phyloP scores from a whole-genome alignment of 352 stramenopile genomes.

The Phytophthora megakarya region DNA sequence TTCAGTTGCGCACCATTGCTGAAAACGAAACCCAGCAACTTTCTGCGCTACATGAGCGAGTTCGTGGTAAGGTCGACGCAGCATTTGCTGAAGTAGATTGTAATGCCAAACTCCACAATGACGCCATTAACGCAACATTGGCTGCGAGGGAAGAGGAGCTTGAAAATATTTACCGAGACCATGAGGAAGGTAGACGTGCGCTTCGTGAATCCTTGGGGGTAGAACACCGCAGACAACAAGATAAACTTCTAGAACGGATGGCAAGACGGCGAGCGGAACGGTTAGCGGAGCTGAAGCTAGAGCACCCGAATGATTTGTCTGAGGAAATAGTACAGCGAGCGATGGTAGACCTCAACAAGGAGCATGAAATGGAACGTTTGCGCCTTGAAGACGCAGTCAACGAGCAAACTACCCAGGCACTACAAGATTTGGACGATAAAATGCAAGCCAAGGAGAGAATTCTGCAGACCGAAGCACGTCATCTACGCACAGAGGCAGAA shows the following conservation, averaged over 20 bases:
- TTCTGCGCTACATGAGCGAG: conserved; percentile 9
- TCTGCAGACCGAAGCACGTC: conserved; percentile 22
- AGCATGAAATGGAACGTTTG: conserved; percentile 30
- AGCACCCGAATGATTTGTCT: conserved; percentile 2
- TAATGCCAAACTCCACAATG: conserved; percentile 18
- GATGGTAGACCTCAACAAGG: conserved; percentile 14
- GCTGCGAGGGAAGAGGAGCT: conserved; percentile 23
- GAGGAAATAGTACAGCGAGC: conserved; percentile 14
- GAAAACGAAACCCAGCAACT: conserved; percentile 15
- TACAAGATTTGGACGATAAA: conserved; percentile 30
- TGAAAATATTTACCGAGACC: conserved; percentile 23
- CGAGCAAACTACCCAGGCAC: conserved; percentile 27
- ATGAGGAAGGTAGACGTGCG: conserved; percentile 26
- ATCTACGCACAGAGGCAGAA: conserved; percentile 21
- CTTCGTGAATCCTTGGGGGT: conserved; percentile 28
- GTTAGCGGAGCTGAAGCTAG: conserved; percentile 20
- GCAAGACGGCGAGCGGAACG: conserved; percentile 22
- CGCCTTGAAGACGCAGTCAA: conserved; percentile 27
- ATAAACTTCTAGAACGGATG: conserved; percentile 41
- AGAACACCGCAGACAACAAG: conserved; percentile 41
- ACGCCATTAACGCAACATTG: conserved; percentile 16
- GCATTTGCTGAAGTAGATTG: conserved; percentile 26
- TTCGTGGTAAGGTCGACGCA: conserved; percentile 14
- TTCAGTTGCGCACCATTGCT: conserved; percentile 9
- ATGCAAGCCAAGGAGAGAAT: conserved; percentile 11